These are phyloP conservation scores for Aureobasidium sp. DNA, from an alignment of 2,329 filamentous ascomycete genomes.

Conservation along the genomic window DNA sequence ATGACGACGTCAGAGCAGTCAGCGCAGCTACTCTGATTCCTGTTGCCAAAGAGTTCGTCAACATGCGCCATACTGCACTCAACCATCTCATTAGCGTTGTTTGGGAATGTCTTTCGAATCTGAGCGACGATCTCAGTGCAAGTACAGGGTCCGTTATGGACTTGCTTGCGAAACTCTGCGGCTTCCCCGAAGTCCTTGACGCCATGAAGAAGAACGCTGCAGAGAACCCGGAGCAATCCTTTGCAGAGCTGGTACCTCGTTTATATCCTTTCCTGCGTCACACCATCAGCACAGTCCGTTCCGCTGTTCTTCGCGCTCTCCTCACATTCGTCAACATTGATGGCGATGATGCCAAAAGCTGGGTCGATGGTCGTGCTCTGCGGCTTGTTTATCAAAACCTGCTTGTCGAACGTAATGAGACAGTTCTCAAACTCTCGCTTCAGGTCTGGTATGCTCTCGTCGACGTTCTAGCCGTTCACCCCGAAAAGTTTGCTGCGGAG, in stretches of 20 bases:
- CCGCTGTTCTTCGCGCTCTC: slow-evolving; percentile 85
- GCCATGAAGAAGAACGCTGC: slow-evolving; percentile 89
- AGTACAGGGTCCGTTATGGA: slow-evolving; percentile 99
- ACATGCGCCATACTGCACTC: slow-evolving; percentile 69
- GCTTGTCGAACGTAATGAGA: slow-evolving; percentile 81
- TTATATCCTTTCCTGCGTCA: slow-evolving; percentile 94
- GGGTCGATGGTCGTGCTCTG: slow-evolving; percentile 85
- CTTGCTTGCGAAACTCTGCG: slow-evolving; percentile 86
- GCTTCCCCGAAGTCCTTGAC: slow-evolving; percentile 84
- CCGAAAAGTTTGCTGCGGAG: slow-evolving; percentile 61
- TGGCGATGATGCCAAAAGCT: slow-evolving; percentile 70
- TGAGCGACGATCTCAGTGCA: slow-evolving; percentile 94
- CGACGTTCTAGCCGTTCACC: slow-evolving; percentile 54
- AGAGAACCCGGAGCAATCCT: slow-evolving; percentile 78
- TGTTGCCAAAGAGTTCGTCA: slow-evolving; percentile 91
- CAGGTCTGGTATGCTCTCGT: slow-evolving; percentile 82
- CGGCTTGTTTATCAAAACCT: slow-evolving; percentile 92
- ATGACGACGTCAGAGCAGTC: slow-evolving; percentile 94
- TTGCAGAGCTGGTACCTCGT: slow-evolving; percentile 83
- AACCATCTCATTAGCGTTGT: slow-evolving; percentile 85
- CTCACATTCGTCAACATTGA: slow-evolving; percentile 89
- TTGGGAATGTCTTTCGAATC: slow-evolving; percentile 91
- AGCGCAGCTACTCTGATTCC: slow-evolving; percentile 96
- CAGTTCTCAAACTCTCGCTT: slow-evolving; percentile 72
- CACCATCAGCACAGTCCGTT: slow-evolving; percentile 91